Conservation (phyloP, 176 grass and related monocot genomes). For the Poa pratensis region DNA sequence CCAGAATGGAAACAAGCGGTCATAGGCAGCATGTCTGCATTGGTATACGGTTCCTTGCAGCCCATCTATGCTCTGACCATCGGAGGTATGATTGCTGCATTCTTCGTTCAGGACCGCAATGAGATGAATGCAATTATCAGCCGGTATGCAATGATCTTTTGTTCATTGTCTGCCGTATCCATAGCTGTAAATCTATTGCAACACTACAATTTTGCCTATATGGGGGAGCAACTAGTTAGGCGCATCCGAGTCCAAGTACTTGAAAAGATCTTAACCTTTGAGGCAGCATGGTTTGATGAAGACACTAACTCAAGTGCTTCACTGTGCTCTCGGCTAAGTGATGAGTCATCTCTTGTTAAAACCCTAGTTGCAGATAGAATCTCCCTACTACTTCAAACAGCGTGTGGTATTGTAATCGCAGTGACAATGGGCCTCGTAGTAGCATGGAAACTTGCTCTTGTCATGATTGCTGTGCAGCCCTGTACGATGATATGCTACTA, state of each 20-base stretch:
- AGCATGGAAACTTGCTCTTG: constrained; percentile 97
- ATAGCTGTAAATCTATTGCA: constrained; percentile 86
- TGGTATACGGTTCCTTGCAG: constrained; percentile 89
- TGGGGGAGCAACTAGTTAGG: constrained; percentile 92
- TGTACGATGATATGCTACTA: constrained; percentile 90
- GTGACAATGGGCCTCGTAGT: constrained; percentile 87
- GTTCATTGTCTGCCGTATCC: constrained; percentile 76
- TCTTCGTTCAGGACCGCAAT: constrained; percentile 75
- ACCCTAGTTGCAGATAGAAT: constrained; percentile 95
- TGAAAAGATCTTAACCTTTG: constrained; percentile 93
- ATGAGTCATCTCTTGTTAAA: constrained; percentile 89
- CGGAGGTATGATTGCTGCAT: constrained; percentile 93
- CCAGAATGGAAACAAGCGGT: constrained; percentile 94
- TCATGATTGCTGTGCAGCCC: constrained; percentile 99
- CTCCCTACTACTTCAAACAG: constrained; percentile 92
- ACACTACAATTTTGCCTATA: constrained; percentile 91
- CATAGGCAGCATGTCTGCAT: constrained; percentile 73
- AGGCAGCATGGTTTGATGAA: constrained; percentile 96
- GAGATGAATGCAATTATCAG: constrained; percentile 85
- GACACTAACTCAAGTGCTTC: constrained; percentile 87
- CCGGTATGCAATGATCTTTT: constrained; percentile 82
- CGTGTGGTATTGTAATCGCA: constrained; percentile 79
- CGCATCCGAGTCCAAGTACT: constrained; percentile 83
- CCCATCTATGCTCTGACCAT: constrained; percentile 92
- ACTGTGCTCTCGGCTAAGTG: constrained; percentile 83